Conservation (phyloP, 768 basidiomycete species). For the Imleria badia region DNA sequence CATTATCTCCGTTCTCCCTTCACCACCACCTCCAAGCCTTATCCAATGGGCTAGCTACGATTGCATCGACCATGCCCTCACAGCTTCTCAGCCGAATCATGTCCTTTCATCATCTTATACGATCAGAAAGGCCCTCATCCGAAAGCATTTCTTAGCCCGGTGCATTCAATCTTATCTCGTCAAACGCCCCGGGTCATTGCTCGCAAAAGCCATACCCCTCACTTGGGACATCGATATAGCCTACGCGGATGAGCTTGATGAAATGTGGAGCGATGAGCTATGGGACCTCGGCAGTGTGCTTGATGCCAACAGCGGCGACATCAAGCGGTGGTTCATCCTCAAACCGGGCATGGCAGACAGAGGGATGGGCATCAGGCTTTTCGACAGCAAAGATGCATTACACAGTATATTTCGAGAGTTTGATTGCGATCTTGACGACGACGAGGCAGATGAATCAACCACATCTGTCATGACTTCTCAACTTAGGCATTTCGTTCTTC, state of each 20-base stretch:
- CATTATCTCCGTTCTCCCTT: slow-evolving; percentile 29
- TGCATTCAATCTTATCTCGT: slow-evolving; percentile 68
- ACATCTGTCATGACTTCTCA: slow-evolving; percentile 80
- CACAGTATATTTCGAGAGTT: slow-evolving; percentile 78
- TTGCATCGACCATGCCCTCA: slow-evolving; percentile 73
- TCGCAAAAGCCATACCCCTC: slow-evolving; percentile 58
- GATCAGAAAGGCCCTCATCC: slow-evolving; percentile 89
- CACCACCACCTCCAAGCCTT: slow-evolving; percentile 29
- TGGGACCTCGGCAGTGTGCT: slow-evolving; percentile 78
- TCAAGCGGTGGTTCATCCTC: slow-evolving; percentile 81
- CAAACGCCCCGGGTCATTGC: slow-evolving; percentile 62
- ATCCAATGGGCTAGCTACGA: slow-evolving; percentile 92
- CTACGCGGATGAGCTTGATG: slow-evolving; percentile 92
- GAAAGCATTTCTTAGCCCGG: slow-evolving; percentile 88
- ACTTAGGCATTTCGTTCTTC: slow-evolving; percentile 92
- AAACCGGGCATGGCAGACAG: slow-evolving; percentile 98
- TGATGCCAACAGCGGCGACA: slow-evolving; percentile 33
- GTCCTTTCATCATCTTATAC: slow-evolving; percentile 81
- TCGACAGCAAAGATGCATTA: slow-evolving; percentile 73
- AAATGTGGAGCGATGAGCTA: slow-evolving; percentile 89
- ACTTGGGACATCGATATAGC: slow-evolving; percentile 87
- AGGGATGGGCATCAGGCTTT: slow-evolving; percentile 92
- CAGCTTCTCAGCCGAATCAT: slow-evolving; percentile 45
- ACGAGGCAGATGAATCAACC: slow-evolving; percentile 40
- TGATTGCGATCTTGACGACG: slow-evolving; percentile 57